phyloP scores from a whole-genome alignment of 805 yeast genomes.

The Saccharomycopsis javanensis region DNA sequence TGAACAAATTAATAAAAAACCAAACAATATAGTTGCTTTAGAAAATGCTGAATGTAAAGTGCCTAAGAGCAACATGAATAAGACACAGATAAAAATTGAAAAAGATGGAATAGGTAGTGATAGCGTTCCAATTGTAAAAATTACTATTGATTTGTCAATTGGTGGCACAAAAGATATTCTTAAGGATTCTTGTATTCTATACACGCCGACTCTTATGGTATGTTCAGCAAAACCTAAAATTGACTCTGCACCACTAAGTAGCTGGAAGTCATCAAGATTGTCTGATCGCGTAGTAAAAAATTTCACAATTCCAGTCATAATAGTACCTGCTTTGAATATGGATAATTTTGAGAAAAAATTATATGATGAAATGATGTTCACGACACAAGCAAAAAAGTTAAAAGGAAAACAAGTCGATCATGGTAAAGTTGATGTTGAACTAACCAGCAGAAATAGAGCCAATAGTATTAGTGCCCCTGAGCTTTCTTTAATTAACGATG shows the following conservation, averaged over 20 bases:
- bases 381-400: not conserved
- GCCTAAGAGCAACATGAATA: not conserved
- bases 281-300: constrained; percentile 57
- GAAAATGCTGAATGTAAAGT: not conserved
- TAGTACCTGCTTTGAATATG: constrained; percentile 55
- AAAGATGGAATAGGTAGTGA: not conserved
- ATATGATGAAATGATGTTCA: constrained; percentile 24
- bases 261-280: constrained; percentile 54
- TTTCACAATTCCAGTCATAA: constrained; percentile 56
- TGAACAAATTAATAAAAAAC: not conserved
- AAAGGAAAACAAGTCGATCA: not conserved
- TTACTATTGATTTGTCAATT: constrained; percentile 52
- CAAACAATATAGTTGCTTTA: not conserved
- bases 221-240: constrained; percentile 43
- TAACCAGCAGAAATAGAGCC: not conserved
- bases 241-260: constrained; percentile 37
- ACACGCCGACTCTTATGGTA: constrained; percentile 50
- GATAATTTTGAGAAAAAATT: constrained; percentile 39
- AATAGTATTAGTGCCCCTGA: not conserved
- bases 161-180: constrained; percentile 48
- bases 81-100: not conserved
- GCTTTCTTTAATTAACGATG: not conserved
- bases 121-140: constrained; percentile 29
- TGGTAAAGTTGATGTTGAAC: not conserved
- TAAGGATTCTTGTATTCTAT: constrained; percentile 49